Conservation (phyloP, 2,329 filamentous ascomycete species). For the Colletotrichum chrysophilum region DNA sequence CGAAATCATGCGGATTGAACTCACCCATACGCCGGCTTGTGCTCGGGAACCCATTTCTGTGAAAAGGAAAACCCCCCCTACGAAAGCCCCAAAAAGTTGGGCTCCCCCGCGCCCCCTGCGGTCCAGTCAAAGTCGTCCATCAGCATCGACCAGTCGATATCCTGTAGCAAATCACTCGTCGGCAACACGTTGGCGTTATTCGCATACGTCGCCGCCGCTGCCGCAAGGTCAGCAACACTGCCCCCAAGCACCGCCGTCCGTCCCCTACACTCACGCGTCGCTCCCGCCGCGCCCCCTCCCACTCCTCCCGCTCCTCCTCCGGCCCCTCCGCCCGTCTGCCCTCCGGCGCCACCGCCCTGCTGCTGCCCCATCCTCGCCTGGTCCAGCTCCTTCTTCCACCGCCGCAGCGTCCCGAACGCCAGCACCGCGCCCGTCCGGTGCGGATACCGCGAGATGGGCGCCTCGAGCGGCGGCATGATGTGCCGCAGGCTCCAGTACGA, state of each 20-base stretch:
- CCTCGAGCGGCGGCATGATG: constrained; percentile 41
- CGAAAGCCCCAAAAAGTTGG: constrained; percentile 16
- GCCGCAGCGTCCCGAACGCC: constrained; percentile 53
- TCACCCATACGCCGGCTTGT: not conserved
- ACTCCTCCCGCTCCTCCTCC: not conserved
- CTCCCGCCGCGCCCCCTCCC: not conserved
- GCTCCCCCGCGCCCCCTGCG: constrained; percentile 11
- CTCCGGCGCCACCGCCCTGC: not conserved
- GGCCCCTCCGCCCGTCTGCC: not conserved
- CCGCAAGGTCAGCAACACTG: constrained; percentile 15
- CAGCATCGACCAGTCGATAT: constrained; percentile 55
- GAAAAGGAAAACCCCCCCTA: not conserved
- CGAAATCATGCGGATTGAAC: not conserved
- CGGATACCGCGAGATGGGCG: constrained; percentile 44
- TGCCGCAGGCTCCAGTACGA: constrained; percentile 50
- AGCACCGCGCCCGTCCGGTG: constrained; percentile 54
- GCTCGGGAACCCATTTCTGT: not conserved
- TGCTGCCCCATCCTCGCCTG: constrained; percentile 26
- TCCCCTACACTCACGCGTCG: constrained; percentile 15
- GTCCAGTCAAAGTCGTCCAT: constrained; percentile 57
- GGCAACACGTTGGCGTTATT: not conserved
- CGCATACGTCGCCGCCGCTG: constrained; percentile 6
- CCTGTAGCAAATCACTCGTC: constrained; percentile 40
- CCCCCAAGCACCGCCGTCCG: not conserved
- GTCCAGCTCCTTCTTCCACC: constrained; percentile 49